These are phyloP conservation scores for Pascua guehoae DNA, from an alignment of 1,284 basidiomycete species.

Conservation along the genomic window DNA sequence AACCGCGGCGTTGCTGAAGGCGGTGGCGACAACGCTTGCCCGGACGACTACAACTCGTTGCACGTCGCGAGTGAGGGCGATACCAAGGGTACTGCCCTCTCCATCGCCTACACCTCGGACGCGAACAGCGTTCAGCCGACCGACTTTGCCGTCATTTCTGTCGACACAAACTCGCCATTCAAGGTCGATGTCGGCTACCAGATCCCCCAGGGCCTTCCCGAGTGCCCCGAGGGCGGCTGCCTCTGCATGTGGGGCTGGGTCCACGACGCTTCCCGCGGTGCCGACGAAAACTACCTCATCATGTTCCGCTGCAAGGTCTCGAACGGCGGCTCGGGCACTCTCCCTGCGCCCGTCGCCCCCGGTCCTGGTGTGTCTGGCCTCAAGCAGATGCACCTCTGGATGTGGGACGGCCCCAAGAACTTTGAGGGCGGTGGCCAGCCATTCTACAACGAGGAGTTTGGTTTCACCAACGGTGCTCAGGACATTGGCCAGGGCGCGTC, in stretches of 20 bases:
- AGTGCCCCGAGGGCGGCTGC: slow-evolving; percentile 64
- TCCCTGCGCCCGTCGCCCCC: no score
- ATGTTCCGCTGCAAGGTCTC: slow-evolving; percentile 68
- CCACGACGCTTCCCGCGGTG: slow-evolving; percentile 10
- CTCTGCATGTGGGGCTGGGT: slow-evolving; percentile 59
- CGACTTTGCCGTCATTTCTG: slow-evolving; percentile 66
- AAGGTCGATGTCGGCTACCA: not conserved
- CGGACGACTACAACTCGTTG: no score
- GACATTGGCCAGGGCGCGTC: slow-evolving; percentile 39
- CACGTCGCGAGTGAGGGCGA: no score
- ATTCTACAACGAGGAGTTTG: slow-evolving; percentile 42
- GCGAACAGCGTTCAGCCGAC: slow-evolving; percentile 54
- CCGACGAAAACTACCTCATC: slow-evolving; percentile 58
- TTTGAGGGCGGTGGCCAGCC: slow-evolving; percentile 19
- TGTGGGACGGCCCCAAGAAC: slow-evolving; percentile 37
- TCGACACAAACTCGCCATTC: slow-evolving; percentile 50
- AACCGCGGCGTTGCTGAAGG: no score
- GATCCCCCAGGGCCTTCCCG: slow-evolving; percentile 56
- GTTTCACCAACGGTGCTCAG: slow-evolving; percentile 50
- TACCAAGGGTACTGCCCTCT: slow-evolving; percentile 6
- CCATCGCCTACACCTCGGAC: slow-evolving; percentile 14
- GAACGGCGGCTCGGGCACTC: slow-evolving; percentile 22
- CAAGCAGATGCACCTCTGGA: no score
- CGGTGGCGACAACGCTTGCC: no score
- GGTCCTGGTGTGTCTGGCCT: no score